A percentile compares a stretch with the other conserved stretches of the same genome.
These are phyloP conservation scores for Apodospora peruviana DNA, from an alignment of 495 filamentous ascomycete genomes.

Conservation along the genomic window DNA sequence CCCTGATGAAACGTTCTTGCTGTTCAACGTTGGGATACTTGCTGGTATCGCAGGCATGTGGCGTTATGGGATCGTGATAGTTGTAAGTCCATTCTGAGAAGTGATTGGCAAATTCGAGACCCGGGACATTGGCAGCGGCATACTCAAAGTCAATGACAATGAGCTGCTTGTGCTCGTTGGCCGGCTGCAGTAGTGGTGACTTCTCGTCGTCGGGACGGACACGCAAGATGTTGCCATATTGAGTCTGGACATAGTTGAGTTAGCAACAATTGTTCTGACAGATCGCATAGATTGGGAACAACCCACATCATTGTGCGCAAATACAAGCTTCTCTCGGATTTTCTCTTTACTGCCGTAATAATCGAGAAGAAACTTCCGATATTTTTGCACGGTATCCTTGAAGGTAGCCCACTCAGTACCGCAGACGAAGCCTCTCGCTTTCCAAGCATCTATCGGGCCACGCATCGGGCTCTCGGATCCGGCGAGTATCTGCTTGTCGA, in stretches of 20 bases:
- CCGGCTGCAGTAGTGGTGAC: constrained; percentile 81
- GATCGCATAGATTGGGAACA: constrained; percentile 7
- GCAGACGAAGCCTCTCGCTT: constrained; percentile 67
- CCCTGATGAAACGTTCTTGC: constrained; percentile 75
- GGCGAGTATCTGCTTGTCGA: constrained; percentile 60
- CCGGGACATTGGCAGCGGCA: constrained; percentile 80
- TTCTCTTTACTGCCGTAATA: constrained; percentile 60
- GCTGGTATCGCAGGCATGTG: constrained; percentile 62
- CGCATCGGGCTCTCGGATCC: constrained; percentile 15
- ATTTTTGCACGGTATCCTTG: constrained; percentile 67
- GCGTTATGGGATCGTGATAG: constrained; percentile 65
- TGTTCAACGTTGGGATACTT: constrained; percentile 74
- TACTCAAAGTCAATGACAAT: constrained; percentile 99
- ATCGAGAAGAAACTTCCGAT: constrained; percentile 67
- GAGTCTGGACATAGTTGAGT: constrained; percentile 54
- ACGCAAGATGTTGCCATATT: constrained; percentile 98
- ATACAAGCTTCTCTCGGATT: constrained; percentile 73
- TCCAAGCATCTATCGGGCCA: constrained; percentile 49
- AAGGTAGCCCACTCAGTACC: constrained; percentile 82
- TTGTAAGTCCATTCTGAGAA: constrained; percentile 99
- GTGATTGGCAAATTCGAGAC: constrained; percentile 94
- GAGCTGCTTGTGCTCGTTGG: constrained; percentile 89
- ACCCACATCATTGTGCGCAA: constrained; percentile 96
- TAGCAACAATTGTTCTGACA: not conserved
- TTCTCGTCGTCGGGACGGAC: constrained; percentile 70